Evolutionary conservation across 257 asterid species (phyloP), one percentile per base, ranked within the genome.

Genomic region (Handroanthus guayacan): DNA sequence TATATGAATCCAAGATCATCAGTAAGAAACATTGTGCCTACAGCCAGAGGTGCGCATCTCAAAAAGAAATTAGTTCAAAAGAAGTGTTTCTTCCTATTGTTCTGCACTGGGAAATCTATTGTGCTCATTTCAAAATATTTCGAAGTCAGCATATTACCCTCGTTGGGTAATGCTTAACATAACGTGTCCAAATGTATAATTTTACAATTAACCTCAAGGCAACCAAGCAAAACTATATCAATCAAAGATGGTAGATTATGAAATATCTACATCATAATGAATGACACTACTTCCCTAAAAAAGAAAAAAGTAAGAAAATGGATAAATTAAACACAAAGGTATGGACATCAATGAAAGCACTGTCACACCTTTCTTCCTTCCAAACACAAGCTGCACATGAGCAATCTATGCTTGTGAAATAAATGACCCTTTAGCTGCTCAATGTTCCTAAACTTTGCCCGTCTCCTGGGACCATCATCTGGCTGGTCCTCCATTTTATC

Each of bases 361-460:
- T 16, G 16, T 11, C 57, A 7, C 50, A 93, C 99, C 99, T 95
- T 95, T 47, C 98, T 86, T 77, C 98, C 99, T 88, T 90, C 98
- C 88, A 95, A 85, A 84, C 99, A 95, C 93, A 95, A 84, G 82
- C 90, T 89, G 88, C 99, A 95, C 96, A 95, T 93, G 70, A 87
- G 12, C 86, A 92, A 56, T 87, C 69, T 87, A 83, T 95, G 99
- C 81, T 88, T 88, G 83, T 91, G 97, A 72, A 86, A 91, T 79
- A 95, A 56, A 78, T 95, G 99, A 75, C 91, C 97, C 82, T 87
- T 95, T 17, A 95, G 88, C 86, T 95, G 99, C 69, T 95, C 97
- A 71, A 95, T 86, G 78, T 88, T 95, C 89, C 92, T 85, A 76
- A 87, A 89, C 78, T 74, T 88, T 41, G 85, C 71, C 80, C 87